A percentile compares a stretch with the other conserved stretches of the same genome.
phyloP scores from a whole-genome alignment of 176 grass and related monocot genomes.

The Carex kokanica region DNA sequence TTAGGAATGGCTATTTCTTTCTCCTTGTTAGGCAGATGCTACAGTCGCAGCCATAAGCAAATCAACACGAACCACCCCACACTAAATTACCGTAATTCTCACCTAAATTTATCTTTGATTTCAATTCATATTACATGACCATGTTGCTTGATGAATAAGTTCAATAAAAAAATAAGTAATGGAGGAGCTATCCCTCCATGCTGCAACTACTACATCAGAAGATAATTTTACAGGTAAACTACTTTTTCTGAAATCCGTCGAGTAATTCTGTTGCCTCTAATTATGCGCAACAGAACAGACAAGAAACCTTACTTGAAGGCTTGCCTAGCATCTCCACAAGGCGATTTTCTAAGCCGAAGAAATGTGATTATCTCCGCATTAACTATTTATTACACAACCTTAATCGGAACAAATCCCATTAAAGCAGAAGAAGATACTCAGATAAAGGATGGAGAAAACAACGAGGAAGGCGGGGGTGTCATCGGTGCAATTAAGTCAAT shows the following conservation, averaged over 20 bases:
- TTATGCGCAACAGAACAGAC: constrained; percentile 66
- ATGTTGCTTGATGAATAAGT: not conserved
- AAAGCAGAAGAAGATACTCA: constrained; percentile 36
- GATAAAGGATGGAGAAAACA: not conserved
- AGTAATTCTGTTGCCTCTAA: not conserved
- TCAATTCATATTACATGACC: not conserved
- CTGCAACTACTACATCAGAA: not conserved
- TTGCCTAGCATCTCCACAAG: not conserved
- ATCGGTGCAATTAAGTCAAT: constrained; percentile 67
- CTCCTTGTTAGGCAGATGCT: constrained; percentile 39
- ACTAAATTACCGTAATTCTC: constrained; percentile 21
- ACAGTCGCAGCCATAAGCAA: constrained; percentile 21
- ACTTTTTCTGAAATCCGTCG: too few species aligned
- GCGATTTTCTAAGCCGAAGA: constrained; percentile 24
- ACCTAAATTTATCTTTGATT: constrained; percentile 7
- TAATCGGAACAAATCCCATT: not conserved
- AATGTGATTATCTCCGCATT: constrained; percentile 1
- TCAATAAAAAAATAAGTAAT: not conserved
- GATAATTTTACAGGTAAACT: not conserved
- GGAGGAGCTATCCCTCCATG: not conserved
- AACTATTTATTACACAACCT: constrained; percentile 1
- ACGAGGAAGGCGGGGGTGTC: constrained; percentile 31
- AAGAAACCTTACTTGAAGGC: constrained; percentile 27
- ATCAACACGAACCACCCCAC: not conserved
- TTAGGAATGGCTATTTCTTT: constrained; percentile 35